Evolutionary conservation across 2,329 filamentous ascomycete genomes (phyloP), one percentile per base, ranked within the genome.

Genomic region (Claviceps citrina): DNA sequence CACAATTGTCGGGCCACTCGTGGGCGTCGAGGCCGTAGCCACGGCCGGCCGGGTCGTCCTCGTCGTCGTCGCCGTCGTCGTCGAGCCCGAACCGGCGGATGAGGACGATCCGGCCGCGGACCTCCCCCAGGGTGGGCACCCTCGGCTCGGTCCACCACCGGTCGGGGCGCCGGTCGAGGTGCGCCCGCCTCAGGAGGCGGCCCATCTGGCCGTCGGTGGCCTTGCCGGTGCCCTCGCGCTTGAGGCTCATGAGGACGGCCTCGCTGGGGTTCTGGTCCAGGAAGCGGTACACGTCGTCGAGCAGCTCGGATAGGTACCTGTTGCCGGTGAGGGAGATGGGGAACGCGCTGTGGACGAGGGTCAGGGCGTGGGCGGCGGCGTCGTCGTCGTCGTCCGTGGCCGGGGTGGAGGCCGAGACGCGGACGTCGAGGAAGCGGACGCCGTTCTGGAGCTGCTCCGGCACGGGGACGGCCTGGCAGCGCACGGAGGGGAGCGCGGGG

Each of bases 381-480:
- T 74, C 73, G 45, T 68, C 66, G 27, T 57, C 47, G 47, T 53
- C 62, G n/a, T n/a, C n/a, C n/a, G n/a, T n/a, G n/a, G n/a, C n/a
- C n/a, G n/a, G n/a, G n/a, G n/a, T n/a, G n/a, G n/a, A n/a, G 41
- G 63, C 66, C 27, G 63, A 67, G 41, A 95, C 81, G 38, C 91
- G 78, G 46, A 98, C 75, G 57, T 98, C 91, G 49, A 98, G 78
- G 67, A 95, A 96, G 38, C 91, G 84, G 34, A 96, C 81, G 22
- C 91, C 91, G 56, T 94, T 89, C 42, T 78, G 68, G 22, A 98
- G 75, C 61, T 98, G 91, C 39, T 80, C 75, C 36, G 69, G 67
- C 5, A 93, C 70, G 44, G 74, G 68, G 15, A 87, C 84, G 26
- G 83, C 79, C 63, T 98, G 91, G 60, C 91, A 96, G 30, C 91